Evolutionary conservation across 1,284 basidiomycete genomes (phyloP).

Genomic region (Trichosporon faecale): DNA sequence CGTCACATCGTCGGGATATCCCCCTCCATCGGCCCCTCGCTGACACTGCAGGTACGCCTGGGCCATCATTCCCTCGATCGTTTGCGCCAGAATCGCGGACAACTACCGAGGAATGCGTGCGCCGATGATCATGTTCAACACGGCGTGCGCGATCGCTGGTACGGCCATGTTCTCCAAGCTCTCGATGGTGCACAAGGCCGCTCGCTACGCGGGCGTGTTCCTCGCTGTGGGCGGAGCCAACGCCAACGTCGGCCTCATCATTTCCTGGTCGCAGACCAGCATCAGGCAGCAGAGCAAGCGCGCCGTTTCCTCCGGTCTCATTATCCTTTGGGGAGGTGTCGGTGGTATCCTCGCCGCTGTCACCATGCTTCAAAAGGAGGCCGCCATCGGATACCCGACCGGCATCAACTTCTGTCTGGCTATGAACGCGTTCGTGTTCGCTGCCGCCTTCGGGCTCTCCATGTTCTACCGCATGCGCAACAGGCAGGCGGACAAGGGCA

Average conservation of each 20-base stretch:
- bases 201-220: conserved; percentile 52
- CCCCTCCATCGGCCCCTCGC: too few species aligned
- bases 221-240: conserved; percentile 48
- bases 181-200: conserved; percentile 28
- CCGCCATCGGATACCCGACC: conserved; percentile 18
- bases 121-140: conserved; percentile 17
- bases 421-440: conserved; percentile 18
- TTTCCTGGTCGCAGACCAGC: conserved; percentile 51
- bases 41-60: conserved; percentile 33
- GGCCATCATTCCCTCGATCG: conserved; percentile 47
- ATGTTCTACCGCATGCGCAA: conserved; percentile 5
- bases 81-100: conserved; percentile 48
- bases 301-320: conserved; percentile 48
- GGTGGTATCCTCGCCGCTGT: conserved; percentile 48
- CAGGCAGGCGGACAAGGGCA: conserved; percentile 12
- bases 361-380: conserved; percentile 22
- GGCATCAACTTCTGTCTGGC: conserved; percentile 31
- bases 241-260: conserved; percentile 41
- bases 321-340: conserved; percentile 52
- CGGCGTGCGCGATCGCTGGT: conserved; percentile 17
- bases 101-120: conserved; percentile 23
- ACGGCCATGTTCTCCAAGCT: conserved; percentile 25
- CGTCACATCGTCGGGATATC: too few species aligned
- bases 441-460: background rate
- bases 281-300: conserved; percentile 52